Base-by-base conservation (phyloP, 164 flowering plant genomes). In the Santalum album region DNA sequence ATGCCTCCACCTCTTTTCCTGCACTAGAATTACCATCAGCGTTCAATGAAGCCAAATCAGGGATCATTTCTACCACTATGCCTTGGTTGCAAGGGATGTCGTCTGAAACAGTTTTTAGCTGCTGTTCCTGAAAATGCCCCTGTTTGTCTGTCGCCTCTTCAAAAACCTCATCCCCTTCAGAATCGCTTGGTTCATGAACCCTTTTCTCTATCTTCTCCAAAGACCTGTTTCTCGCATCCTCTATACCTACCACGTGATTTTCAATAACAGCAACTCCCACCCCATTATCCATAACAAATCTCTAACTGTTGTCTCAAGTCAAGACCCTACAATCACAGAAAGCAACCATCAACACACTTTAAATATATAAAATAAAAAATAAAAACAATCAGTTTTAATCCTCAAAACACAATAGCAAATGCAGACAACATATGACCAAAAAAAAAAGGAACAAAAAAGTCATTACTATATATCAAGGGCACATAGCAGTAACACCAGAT, bases 121-220 rank as follows among this genome's bases (percentile, higher is more conserved):
- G 53, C 32, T 47, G 63, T 54, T 53, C 65, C 60, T 2, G 60
- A 40, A 20, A 16, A 29, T 29, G 34, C 34, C 9, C 34, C 34
- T 42, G 40, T 45, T n/a, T n/a, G 2, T 55, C 61, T 7, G 68
- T 34, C 0, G 80, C 84, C 70, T 81, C 89, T 71, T 67, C 86
- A 57, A 76, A 78, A 54, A 64, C 71, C 24, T 76, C 83, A 22
- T 73, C 78, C 55, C 61, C 78, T 36, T 78, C 84, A 1, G 70
- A 65, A 43, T 62, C 74, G 56, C 61, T 72, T 12, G 16, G 17
- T 38, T 14, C 17, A 15, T 38, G 42, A n/a, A 36, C 66, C 49
- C 25, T 62, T 24, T 65, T 74, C 53, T 54, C 74, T 12, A 58
- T 55, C 54, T 59, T 65, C 54, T 58, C 67, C 26, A 57, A 45